These are phyloP conservation scores for Exobasidium rhododendri DNA, from an alignment of 1,284 basidiomycete genomes.

Conservation along the genomic window DNA sequence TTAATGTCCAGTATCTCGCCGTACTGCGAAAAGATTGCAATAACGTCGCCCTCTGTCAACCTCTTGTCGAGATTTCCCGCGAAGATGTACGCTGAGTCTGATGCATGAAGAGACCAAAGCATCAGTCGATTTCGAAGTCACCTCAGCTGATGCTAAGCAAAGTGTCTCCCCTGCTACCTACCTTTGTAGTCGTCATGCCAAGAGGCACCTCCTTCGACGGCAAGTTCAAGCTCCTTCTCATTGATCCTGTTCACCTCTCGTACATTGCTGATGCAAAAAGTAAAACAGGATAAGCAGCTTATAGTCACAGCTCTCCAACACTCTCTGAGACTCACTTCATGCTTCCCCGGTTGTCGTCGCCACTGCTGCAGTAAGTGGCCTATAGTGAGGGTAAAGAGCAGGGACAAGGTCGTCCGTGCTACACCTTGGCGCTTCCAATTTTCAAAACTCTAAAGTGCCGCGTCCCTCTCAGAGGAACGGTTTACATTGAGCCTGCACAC, in stretches of 20 bases:
- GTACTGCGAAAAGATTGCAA: slow-evolving; percentile 95
- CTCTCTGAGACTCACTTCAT: too few relatives aligned
- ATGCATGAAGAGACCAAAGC: slow-evolving; percentile 5
- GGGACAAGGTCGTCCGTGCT: too few relatives aligned
- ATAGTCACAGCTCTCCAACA: too few relatives aligned
- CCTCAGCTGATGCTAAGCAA: neutral
- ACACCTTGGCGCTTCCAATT: too few relatives aligned
- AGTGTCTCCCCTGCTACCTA: slow-evolving; percentile 48
- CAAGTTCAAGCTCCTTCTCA: slow-evolving; percentile 82
- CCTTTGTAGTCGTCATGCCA: slow-evolving; percentile 97
- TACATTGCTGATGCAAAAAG: slow-evolving; percentile 66
- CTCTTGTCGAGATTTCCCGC: slow-evolving; percentile 62
- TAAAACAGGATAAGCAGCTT: too few relatives aligned
- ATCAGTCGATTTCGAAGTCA: neutral
- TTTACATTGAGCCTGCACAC: too few relatives aligned
- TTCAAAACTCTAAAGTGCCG: too few relatives aligned
- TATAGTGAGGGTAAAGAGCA: too few relatives aligned
- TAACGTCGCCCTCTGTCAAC: slow-evolving; percentile 94
- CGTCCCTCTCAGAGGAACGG: too few relatives aligned
- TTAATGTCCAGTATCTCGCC: slow-evolving; percentile 94
- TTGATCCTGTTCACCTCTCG: slow-evolving; percentile 92
- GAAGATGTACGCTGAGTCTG: slow-evolving; percentile 92
- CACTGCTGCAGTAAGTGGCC: too few relatives aligned
- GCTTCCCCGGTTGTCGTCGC: too few relatives aligned
- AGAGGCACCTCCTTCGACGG: slow-evolving; percentile 66